phyloP scores from a whole-genome alignment of 768 basidiomycete species.

The Lactarius evosmus region DNA sequence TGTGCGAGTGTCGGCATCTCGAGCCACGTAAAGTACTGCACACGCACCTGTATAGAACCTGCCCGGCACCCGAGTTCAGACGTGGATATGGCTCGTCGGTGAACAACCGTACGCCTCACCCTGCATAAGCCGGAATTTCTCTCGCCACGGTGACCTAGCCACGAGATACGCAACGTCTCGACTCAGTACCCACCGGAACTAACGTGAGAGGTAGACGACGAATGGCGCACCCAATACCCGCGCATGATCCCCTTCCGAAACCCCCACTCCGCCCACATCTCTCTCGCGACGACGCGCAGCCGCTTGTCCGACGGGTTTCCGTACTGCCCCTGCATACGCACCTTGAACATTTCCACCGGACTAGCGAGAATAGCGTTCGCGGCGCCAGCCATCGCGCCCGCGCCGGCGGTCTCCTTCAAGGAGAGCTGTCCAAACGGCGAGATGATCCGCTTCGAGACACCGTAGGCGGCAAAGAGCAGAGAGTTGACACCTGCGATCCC shows the following conservation, averaged over 20 bases:
- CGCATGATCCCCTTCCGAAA: slow-evolving; percentile 89
- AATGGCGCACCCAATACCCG: slow-evolving; percentile 80
- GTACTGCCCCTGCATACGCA: slow-evolving; percentile 96
- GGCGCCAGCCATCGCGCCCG: slow-evolving; percentile 92
- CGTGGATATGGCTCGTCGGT: not conserved
- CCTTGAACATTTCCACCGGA: slow-evolving; percentile 99
- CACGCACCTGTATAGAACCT: slow-evolving; percentile 66
- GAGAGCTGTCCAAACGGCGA: slow-evolving; percentile 87
- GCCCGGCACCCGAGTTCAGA: slow-evolving; percentile 2
- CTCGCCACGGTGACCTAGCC: slow-evolving; percentile 79
- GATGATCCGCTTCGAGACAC: slow-evolving; percentile 72
- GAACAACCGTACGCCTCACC: slow-evolving; percentile 39
- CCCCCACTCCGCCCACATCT: slow-evolving; percentile 88
- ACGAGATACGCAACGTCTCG: not conserved
- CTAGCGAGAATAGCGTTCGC: slow-evolving; percentile 87
- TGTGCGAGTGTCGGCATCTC: slow-evolving; percentile 29
- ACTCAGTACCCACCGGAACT: not conserved
- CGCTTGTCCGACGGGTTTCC: slow-evolving; percentile 77
- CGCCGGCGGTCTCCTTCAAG: slow-evolving; percentile 72
- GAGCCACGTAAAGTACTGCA: not conserved
- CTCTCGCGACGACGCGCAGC: slow-evolving; percentile 63
- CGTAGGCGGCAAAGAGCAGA: slow-evolving; percentile 89
- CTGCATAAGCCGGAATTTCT: slow-evolving; percentile 96
- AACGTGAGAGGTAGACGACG: not conserved
- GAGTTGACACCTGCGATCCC: slow-evolving; percentile 97